Conservation (phyloP, 2,329 filamentous ascomycete genomes). For the Epichloe gansuensis region DNA sequence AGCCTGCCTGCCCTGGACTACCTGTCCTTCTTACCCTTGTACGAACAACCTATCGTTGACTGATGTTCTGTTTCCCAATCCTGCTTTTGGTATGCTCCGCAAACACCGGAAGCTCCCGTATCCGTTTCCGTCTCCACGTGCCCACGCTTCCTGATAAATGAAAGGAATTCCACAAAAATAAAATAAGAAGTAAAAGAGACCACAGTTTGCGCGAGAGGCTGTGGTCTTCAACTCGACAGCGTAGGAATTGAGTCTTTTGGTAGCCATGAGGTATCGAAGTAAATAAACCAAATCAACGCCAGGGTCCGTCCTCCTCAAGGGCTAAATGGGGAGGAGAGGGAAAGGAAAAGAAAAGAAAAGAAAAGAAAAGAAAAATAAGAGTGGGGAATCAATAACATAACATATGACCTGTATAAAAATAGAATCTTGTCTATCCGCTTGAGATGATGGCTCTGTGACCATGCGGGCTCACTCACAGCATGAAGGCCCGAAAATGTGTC, state of each 20-base stretch:
- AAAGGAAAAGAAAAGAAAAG: background rate
- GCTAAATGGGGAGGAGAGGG: background rate
- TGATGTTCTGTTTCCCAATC: constrained; percentile 2
- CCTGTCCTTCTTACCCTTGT: background rate
- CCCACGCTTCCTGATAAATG: background rate
- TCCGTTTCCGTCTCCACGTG: background rate
- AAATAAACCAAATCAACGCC: background rate
- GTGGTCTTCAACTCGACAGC: background rate
- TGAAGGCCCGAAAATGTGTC: background rate
- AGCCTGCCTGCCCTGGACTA: background rate
- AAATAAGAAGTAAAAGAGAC: background rate
- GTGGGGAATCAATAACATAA: background rate
- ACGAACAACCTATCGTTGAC: background rate
- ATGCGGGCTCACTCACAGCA: background rate
- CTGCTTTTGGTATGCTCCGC: constrained; percentile 6
- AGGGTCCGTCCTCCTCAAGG: background rate
- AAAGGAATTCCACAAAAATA: background rate
- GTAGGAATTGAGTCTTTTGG: background rate
- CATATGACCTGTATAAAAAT: too few relatives aligned
- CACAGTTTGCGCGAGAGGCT: background rate
- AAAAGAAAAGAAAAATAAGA: background rate
- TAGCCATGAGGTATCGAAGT: background rate
- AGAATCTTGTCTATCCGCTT: too few relatives aligned
- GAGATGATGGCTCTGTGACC: background rate
- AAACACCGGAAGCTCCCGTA: constrained; percentile 4